phyloP scores from a whole-genome alignment of 805 yeast genomes.

The Starmerella roubikii region DNA sequence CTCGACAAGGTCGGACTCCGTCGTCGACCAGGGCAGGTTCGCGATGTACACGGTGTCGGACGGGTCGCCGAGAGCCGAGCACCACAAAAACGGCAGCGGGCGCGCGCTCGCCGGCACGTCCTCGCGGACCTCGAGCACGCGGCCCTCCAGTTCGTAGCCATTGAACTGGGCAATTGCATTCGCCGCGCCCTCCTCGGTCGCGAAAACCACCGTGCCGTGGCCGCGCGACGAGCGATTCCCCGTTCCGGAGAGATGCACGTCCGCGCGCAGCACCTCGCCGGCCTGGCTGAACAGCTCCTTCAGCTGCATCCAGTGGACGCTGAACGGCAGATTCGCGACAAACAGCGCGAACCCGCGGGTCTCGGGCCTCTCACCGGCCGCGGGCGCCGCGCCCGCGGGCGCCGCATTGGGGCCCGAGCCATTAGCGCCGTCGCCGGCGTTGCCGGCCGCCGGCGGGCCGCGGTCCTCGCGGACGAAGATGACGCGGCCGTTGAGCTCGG shows the following conservation, averaged over 20 bases:
- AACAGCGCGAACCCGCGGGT: slow-evolving; percentile 33
- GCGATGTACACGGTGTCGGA: slow-evolving; percentile 51
- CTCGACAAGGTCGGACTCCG: slow-evolving; percentile 69
- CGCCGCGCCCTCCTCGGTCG: slow-evolving; percentile 50
- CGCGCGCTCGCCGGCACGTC: slow-evolving; percentile 34
- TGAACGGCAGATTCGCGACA: slow-evolving; percentile 70
- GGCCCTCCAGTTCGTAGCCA: slow-evolving; percentile 61
- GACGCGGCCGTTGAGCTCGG: slow-evolving; percentile 58
- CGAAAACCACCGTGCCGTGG: slow-evolving; percentile 66
- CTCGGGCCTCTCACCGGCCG: background rate
- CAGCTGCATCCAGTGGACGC: slow-evolving; percentile 70
- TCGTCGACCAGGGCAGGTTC: slow-evolving; percentile 83
- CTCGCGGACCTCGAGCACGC: slow-evolving; percentile 65
- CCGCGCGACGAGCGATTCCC: slow-evolving; percentile 79
- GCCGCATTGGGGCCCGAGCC: background rate
- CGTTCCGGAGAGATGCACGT: slow-evolving; percentile 43
- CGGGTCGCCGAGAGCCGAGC: slow-evolving; percentile 43
- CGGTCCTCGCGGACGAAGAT: slow-evolving; percentile 82
- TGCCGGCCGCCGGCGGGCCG: slow-evolving; percentile 41
- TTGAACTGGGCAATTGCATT: slow-evolving; percentile 57
- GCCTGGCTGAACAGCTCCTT: slow-evolving; percentile 69
- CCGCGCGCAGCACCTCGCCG: slow-evolving; percentile 74
- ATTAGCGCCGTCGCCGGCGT: background rate
- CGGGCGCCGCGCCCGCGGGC: background rate
- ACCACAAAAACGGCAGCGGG: slow-evolving; percentile 50